Base-by-base conservation (phyloP, 208 protist species). In the Acanthamoeba rhysodes region DNA sequence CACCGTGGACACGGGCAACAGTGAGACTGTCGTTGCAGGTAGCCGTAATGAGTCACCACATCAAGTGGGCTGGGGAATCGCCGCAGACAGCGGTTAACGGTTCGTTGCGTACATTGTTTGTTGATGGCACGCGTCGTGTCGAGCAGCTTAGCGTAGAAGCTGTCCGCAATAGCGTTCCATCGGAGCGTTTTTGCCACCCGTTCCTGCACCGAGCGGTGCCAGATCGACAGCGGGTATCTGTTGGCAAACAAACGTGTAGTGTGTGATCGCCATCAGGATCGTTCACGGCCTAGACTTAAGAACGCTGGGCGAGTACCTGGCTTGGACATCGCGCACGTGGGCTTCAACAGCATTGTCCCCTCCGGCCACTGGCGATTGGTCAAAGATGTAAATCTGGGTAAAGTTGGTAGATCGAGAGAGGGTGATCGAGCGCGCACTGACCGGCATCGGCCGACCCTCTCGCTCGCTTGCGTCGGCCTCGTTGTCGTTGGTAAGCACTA, bases 381-480 rank as follows among this genome's bases (percentile, higher is more conserved):
- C 12, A 7, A 88, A 64, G 50, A 88, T 27, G 32, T 88, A 64
- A 9, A 88, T 27, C 50, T 64, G 80, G 4, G 80, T 88, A 29
- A 48, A 88, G 50, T 88, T 88, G 80, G 80, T 88, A 3, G 80
- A 88, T 4, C 80, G 20, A 7, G 80, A n/a, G 24, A 88, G 80
- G 12, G 29, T 27, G n/a, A 88, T 45, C 37, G 70, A 45, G 14
- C 18, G 37, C 34, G 10, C 22, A 20, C 14, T 18, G 41, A 12
- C 20, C 0, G 41, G 7, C 14, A 2, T 2, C 24, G 41, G 18
- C 72, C 27, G n/a, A 24, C 9, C 66, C 29, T 72, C 27, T 72
- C 66, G 22, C 27, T 34, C 24, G n/a, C 66, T 16, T 4, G 1
- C 34, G 32, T 14, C 32, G 32, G 3, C 74, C 8, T 41, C 34